Percentiles rank a stretch among this genome's conserved stretches.
These are phyloP conservation scores for Cucurbita moschata DNA, from an alignment of 306 rosid species.

Conservation along the genomic window DNA sequence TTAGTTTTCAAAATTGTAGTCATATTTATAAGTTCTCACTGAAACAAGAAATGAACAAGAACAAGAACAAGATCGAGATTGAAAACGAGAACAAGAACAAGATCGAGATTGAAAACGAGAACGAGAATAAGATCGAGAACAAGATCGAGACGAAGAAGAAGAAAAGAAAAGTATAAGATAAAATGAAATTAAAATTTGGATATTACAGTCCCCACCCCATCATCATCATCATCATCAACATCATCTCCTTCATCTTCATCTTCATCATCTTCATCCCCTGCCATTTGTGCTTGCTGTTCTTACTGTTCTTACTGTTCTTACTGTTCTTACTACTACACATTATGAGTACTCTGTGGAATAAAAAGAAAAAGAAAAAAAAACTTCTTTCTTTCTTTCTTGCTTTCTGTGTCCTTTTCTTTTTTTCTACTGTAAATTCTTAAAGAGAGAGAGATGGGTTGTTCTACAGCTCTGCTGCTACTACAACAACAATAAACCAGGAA, in stretches of 20 bases:
- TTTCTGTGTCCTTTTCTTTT: neutral
- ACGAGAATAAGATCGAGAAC: too few relatives aligned
- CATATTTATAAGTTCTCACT: too few relatives aligned
- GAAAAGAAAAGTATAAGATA: neutral
- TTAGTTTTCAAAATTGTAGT: too few relatives aligned
- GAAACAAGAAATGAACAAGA: too few relatives aligned
- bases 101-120: too few relatives aligned
- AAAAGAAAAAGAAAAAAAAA: neutral
- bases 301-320: too few relatives aligned
- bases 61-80: too few relatives aligned
- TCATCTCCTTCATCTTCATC: neutral
- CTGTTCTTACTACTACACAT: conserved; percentile 22
- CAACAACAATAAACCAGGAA: conserved; percentile 24
- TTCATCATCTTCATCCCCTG: neutral
- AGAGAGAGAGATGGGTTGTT: conserved; percentile 24
- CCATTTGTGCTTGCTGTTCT: conserved; percentile 4
- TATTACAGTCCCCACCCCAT: conserved; percentile 22
- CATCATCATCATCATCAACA: neutral
- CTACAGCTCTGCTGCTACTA: conserved; percentile 8
- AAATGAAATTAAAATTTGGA: neutral
- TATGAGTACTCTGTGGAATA: conserved; percentile 11
- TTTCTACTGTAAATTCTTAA: conserved; percentile 59
- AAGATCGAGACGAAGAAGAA: too few relatives aligned
- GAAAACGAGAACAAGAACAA: too few relatives aligned
- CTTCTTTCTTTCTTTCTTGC: conserved; percentile 4